phyloP scores from a whole-genome alignment of 352 stramenopile species.

The Pythium scleroteichum region DNA sequence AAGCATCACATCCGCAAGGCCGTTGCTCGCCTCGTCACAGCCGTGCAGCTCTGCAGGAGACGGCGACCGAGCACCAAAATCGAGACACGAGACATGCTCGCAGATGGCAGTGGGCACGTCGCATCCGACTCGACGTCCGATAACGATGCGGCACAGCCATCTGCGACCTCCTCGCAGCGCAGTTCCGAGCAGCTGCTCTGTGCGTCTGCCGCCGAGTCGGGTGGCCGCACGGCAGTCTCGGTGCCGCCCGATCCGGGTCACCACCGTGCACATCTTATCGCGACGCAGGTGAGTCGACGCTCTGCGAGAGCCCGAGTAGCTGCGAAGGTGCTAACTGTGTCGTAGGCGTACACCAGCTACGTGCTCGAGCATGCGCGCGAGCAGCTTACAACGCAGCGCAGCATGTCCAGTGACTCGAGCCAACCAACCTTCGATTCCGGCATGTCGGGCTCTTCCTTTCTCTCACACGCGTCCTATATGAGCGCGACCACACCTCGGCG shows the following conservation, averaged over 20 bases:
- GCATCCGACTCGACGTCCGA: not conserved
- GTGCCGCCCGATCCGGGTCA: conserved; percentile 34
- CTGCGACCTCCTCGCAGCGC: not conserved
- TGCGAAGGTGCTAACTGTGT: not conserved
- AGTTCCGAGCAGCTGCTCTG: conserved; percentile 8
- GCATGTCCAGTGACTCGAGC: conserved; percentile 12
- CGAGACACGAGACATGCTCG: not conserved
- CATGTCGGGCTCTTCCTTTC: conserved; percentile 13
- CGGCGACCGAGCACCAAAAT: not conserved
- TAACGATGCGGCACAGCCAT: not conserved
- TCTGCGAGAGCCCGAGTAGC: not conserved
- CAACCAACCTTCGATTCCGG: conserved; percentile 14
- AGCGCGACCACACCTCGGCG: conserved; percentile 13
- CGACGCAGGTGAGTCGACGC: conserved; percentile 10
- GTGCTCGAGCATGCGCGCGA: conserved; percentile 33
- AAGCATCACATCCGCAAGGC: conserved; percentile 18
- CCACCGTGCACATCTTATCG: conserved; percentile 26
- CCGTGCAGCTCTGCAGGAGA: not conserved
- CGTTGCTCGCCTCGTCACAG: not conserved
- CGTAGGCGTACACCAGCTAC: conserved; percentile 34
- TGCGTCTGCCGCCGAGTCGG: conserved; percentile 28
- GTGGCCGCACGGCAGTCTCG: conserved; percentile 32
- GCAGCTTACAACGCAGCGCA: conserved; percentile 23
- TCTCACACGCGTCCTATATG: conserved; percentile 24
- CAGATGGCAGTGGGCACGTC: not conserved